Percentiles rank a stretch among this genome's conserved stretches.
Conservation (phyloP, 768 basidiomycete genomes). For the Tubosaeta sp. region DNA sequence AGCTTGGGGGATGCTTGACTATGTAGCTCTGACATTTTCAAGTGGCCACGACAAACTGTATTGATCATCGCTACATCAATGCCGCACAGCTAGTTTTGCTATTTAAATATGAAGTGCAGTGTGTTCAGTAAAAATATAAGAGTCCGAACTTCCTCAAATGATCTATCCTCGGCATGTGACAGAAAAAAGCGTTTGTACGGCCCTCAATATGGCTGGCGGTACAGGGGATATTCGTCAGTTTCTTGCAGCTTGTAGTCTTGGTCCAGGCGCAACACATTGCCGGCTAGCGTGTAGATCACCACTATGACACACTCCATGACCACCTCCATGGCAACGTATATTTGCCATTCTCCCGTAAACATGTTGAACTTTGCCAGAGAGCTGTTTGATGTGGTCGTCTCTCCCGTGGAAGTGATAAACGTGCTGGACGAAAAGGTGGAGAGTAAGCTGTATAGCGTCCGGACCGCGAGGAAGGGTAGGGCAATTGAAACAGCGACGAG, state of each 20-base stretch:
- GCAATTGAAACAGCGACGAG: conserved; percentile 50
- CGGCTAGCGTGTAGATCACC: conserved; percentile 38
- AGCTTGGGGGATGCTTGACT: conserved; percentile 66
- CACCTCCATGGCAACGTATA: conserved; percentile 55
- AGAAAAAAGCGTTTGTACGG: background rate
- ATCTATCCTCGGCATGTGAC: background rate
- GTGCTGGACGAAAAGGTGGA: conserved; percentile 50
- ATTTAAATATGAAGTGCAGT: background rate
- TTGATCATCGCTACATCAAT: background rate
- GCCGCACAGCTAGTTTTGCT: background rate
- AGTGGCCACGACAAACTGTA: background rate
- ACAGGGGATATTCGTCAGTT: conserved; percentile 29
- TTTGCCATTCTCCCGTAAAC: conserved; percentile 51
- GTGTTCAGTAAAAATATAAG: background rate
- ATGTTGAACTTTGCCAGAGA: conserved; percentile 54
- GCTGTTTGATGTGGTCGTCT: conserved; percentile 17
- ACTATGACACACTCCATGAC: conserved; percentile 56
- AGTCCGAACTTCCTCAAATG: background rate
- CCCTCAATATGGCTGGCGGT: conserved; percentile 31
- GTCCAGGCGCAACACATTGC: conserved; percentile 26
- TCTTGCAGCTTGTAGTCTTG: conserved; percentile 28
- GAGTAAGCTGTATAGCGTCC: conserved; percentile 47
- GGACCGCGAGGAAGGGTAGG: conserved; percentile 56
- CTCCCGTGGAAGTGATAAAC: conserved; percentile 27
- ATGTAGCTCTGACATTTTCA: conserved; percentile 57